A percentile compares a stretch with the other conserved stretches of the same genome.
phyloP scores from a whole-genome alignment of 768 basidiomycete genomes.

The Kwoniella pini region DNA sequence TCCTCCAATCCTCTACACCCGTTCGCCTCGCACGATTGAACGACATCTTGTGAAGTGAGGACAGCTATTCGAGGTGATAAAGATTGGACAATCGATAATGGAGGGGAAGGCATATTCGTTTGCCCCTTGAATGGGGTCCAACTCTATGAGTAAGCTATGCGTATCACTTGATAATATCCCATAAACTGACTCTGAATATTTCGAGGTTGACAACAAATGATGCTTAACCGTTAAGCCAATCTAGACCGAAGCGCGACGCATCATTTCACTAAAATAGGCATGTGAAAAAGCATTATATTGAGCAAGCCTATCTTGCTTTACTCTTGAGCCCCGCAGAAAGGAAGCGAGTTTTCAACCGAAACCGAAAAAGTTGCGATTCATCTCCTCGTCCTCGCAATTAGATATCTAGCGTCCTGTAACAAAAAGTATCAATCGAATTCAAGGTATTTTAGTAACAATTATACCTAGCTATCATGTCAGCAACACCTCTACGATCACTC shows the following conservation, averaged over 20 bases:
- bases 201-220: too few species aligned
- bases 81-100: conserved; percentile 48
- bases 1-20: conserved; percentile 53
- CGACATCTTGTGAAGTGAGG: conserved; percentile 50
- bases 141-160: background rate
- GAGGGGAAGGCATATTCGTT: conserved; percentile 46
- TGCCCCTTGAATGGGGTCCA: conserved; percentile 3
- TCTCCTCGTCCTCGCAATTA: too few species aligned
- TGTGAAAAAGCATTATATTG: too few species aligned
- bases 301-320: background rate
- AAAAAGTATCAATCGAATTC: too few species aligned
- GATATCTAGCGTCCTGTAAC: too few species aligned
- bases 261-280: too few species aligned
- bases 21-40: conserved; percentile 47
- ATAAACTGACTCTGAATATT: too few species aligned
- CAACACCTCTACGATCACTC: conserved; percentile 11
- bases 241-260: too few species aligned
- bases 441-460: too few species aligned
- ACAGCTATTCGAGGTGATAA: conserved; percentile 52
- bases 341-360: conserved; percentile 2
- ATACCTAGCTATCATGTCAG: conserved; percentile 1
- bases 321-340: background rate
- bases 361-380: background rate
- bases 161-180: too few species aligned
- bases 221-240: too few species aligned